Percentiles rank a stretch among this genome's conserved stretches.
Evolutionary conservation across 2,329 filamentous ascomycete genomes (phyloP).

Genomic region (Whalleya microplaca): DNA sequence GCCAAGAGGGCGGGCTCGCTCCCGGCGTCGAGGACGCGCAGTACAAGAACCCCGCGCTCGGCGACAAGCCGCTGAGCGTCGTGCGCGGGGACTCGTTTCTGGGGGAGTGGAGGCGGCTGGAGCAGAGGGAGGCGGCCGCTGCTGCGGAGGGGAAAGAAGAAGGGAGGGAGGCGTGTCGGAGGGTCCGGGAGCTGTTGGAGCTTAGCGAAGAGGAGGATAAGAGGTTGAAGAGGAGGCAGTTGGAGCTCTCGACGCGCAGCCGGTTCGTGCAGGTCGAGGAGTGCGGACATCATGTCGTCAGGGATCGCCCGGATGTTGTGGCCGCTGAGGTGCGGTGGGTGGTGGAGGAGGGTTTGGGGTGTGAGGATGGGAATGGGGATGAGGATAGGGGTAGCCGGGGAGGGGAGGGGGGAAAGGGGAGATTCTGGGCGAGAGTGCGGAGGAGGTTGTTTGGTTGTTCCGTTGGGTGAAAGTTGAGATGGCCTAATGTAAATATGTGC

Average conservation of each 20-base stretch:
- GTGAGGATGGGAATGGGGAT: neutral
- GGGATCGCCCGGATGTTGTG: conserved; percentile 32
- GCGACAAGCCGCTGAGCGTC: conserved; percentile 31
- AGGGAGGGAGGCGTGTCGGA: conserved; percentile 2
- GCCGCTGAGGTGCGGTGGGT: conserved; percentile 34
- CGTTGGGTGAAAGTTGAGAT: too few relatives aligned
- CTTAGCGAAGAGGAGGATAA: conserved; percentile 31
- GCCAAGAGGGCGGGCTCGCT: conserved; percentile 36
- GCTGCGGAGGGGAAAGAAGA: neutral
- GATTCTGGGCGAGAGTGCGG: too few relatives aligned
- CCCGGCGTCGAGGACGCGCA: conserved; percentile 25
- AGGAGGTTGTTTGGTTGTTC: too few relatives aligned
- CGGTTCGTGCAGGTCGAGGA: conserved; percentile 31
- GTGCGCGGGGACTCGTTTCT: conserved; percentile 32
- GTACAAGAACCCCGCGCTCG: conserved; percentile 21
- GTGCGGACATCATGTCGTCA: conserved; percentile 34
- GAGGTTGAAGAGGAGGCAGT: conserved; percentile 33
- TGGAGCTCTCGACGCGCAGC: conserved; percentile 24
- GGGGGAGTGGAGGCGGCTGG: conserved; percentile 24
- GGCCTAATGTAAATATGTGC: too few relatives aligned
- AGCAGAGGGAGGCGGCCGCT: conserved; percentile 12
- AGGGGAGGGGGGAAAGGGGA: neutral
- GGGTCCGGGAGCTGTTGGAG: conserved; percentile 24
- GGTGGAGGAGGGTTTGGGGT: conserved; percentile 20
- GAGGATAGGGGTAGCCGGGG: neutral